Percentiles rank a stretch among this genome's conserved stretches.
Evolutionary conservation across 176 grass and related monocot genomes (phyloP).

Genomic region (Rhynchospora tenuis): DNA sequence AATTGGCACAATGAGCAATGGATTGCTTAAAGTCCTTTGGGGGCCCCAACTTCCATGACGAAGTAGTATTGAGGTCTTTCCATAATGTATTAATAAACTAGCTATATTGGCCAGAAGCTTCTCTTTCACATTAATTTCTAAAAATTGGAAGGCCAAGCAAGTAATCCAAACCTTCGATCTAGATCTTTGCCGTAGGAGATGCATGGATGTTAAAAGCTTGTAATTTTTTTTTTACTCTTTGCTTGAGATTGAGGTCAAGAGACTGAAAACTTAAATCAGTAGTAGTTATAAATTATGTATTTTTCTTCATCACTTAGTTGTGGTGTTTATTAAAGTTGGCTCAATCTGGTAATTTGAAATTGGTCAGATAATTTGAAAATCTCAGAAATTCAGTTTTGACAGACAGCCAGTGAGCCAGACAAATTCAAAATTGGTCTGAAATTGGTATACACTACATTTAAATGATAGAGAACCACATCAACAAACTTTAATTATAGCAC

Average conservation of each 20-base stretch:
- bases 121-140: conserved; percentile 1
- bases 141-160: background rate
- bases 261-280: background rate
- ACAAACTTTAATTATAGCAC: background rate
- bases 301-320: background rate
- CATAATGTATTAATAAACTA: background rate
- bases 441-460: background rate
- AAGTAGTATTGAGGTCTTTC: background rate
- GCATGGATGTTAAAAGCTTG: background rate
- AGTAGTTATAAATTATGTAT: background rate
- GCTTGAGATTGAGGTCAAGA: background rate
- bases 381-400: background rate
- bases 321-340: background rate
- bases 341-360: background rate
- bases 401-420: background rate
- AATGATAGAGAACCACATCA: background rate
- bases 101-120: background rate
- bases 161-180: background rate
- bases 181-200: background rate
- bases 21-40: background rate
- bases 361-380: background rate
- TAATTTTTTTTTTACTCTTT: background rate
- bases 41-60: background rate
- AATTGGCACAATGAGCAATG: background rate
- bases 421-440: background rate